phyloP scores from a whole-genome alignment of 169 alveolate genomes.

The Plasmodium coatneyi region DNA sequence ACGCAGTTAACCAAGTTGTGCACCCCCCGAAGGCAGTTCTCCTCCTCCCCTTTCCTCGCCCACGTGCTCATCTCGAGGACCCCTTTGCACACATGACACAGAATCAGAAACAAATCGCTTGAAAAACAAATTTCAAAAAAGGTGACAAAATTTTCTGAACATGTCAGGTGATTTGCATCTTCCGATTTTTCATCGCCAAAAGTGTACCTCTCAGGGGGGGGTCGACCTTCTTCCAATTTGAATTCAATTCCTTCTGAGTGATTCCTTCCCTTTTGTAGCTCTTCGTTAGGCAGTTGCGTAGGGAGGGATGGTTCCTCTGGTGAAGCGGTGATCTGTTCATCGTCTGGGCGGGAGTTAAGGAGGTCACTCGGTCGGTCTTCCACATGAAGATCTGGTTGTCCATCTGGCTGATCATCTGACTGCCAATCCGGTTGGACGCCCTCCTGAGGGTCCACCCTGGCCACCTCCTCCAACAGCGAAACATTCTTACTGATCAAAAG shows the following conservation, averaged over 20 bases:
- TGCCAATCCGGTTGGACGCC: background rate
- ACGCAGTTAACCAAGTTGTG: background rate
- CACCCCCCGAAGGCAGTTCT: background rate
- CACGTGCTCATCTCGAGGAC: conserved; percentile 17
- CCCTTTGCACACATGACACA: conserved; percentile 22
- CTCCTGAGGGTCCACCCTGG: background rate
- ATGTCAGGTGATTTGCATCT: background rate
- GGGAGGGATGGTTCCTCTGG: background rate
- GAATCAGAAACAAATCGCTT: conserved; percentile 40
- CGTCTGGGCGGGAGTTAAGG: background rate
- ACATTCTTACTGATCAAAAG: conserved; percentile 19
- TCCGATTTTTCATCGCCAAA: background rate
- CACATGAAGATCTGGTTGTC: background rate
- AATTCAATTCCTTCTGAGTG: background rate
- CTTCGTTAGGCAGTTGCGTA: background rate
- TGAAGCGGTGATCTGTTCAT: background rate
- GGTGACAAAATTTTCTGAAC: conserved; percentile 3
- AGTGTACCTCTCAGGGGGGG: background rate
- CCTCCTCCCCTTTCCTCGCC: conserved; percentile 5
- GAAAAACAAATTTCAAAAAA: conserved; percentile 57
- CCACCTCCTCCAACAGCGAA: background rate
- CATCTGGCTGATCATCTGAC: background rate
- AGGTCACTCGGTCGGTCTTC: background rate
- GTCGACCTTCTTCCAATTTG: background rate
- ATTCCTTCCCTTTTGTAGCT: background rate